Conservation (phyloP, 2,329 filamentous ascomycete species). For the Calonectria naviculata region DNA sequence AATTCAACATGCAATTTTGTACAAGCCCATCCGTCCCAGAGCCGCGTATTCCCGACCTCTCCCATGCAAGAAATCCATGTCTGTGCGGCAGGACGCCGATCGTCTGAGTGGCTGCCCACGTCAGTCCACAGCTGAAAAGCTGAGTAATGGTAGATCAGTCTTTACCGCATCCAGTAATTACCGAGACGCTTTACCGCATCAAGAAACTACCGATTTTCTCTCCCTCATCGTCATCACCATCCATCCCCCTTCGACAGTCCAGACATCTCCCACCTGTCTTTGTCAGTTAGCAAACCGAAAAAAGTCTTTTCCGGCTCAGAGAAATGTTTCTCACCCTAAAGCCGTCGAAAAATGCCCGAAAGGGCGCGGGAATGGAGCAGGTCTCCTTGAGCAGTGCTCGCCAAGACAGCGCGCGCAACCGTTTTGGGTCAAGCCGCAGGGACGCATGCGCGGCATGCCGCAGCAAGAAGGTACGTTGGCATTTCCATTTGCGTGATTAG, state of each 20-base stretch:
- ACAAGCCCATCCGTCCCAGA: too few species aligned
- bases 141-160: slow-evolving; percentile 5
- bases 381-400: slow-evolving; percentile 10
- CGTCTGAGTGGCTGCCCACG: background rate
- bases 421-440: slow-evolving; percentile 20
- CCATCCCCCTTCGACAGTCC: background rate
- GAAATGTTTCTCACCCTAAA: slow-evolving; percentile 26
- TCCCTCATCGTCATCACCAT: background rate
- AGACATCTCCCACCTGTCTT: background rate
- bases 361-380: slow-evolving; percentile 18
- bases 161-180: background rate
- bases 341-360: slow-evolving; percentile 5
- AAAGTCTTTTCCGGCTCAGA: slow-evolving; percentile 1
- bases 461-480: slow-evolving; percentile 21
- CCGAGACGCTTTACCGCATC: slow-evolving; percentile 1
- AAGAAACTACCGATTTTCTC: slow-evolving; percentile 4
- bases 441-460: slow-evolving; percentile 20
- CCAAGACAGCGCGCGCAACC: slow-evolving; percentile 4
- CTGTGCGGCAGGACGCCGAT: too few species aligned
- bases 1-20: too few species aligned
- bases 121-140: background rate
- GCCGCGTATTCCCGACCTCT: too few species aligned
- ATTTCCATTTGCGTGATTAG: background rate
- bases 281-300: background rate
- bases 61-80: too few species aligned